Base-by-base conservation (phyloP, 169 alveolate genomes). In the Cryptosporidium tyzzeri region DNA sequence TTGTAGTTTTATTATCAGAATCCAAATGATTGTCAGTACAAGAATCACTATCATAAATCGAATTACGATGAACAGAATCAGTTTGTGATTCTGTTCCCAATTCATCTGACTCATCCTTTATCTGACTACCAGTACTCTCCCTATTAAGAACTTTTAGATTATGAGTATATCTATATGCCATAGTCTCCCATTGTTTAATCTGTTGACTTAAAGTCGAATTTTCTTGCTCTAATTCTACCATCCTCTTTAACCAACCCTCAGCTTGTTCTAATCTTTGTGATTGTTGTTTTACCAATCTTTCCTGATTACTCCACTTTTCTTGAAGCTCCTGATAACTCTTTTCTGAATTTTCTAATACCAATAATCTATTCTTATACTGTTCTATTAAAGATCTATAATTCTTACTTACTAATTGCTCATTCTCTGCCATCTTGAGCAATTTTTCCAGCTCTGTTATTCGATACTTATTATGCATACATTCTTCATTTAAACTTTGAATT, bases 351-450 rank as follows among this genome's bases (percentile, higher is more conserved):
- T 80, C 89, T 48, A 80, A 61, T 21, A 62, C 62, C 58, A 45
- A 33, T 23, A 80, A 21, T 62, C 89, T 80, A 41, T 44, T 45
- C 75, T 80, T 80, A 65, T 80, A 80, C 44, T 80, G 89, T n/a
- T 80, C 89, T 62, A 80, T 80, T 29, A 80, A 62, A 6, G 89
- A 80, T 21, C 89, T 59, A 45, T 80, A 80, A 44, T 80, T 80
- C 50, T 65, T 80, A 62, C 58, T 65, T n/a, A 80, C 89, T 26
- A 80, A 48, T 23, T 80, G 89, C 21, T 80, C 89, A 65, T 80
- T 67, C 70, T 80, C 89, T 62, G 89, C 89, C 89, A 80, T 80
- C 44, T 80, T 80, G 14, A 80, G 51, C n/a, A 80, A 33, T n/a
- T 65, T 80, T 33, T 80, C 89, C 18, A 80, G 3, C 14, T 80